A percentile compares a stretch with the other conserved stretches of the same genome.
Evolutionary conservation across 768 basidiomycete species (phyloP).

Genomic region (Panaeolus papilionaceus): DNA sequence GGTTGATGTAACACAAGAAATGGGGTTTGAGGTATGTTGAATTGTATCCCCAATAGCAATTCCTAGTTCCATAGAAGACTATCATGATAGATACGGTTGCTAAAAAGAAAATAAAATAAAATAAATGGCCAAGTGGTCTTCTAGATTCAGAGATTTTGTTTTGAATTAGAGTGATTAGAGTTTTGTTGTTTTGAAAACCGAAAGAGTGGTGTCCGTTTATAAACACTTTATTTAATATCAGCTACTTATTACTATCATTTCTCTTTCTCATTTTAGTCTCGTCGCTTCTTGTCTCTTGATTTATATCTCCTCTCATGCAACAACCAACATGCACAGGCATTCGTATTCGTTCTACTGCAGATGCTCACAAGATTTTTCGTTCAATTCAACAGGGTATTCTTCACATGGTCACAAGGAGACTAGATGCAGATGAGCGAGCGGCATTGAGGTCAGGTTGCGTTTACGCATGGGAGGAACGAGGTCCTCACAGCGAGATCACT

Average conservation of each 20-base stretch:
- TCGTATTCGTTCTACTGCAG: constrained; percentile 77
- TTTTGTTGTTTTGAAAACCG: constrained; percentile 33
- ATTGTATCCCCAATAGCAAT: neutral
- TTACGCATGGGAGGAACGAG: constrained; percentile 80
- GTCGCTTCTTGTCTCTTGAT: constrained; percentile 18
- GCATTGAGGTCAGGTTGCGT: constrained; percentile 59
- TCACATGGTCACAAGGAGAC: constrained; percentile 75
- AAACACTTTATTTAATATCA: constrained; percentile 19
- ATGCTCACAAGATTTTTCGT: constrained; percentile 84
- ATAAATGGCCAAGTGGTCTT: constrained; percentile 15
- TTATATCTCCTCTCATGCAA: constrained; percentile 53
- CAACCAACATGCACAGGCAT: constrained; percentile 74
- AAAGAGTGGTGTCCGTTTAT: constrained; percentile 19
- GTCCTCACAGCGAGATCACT: constrained; percentile 74
- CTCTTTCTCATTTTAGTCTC: neutral
- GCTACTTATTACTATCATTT: constrained; percentile 19
- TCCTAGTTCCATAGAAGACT: neutral
- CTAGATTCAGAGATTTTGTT: constrained; percentile 28
- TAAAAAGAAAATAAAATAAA: constrained; percentile 2
- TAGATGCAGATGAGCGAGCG: constrained; percentile 78
- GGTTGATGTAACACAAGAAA: neutral
- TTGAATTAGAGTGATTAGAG: constrained; percentile 62
- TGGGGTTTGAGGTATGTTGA: neutral
- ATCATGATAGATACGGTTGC: neutral
- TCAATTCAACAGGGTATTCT: constrained; percentile 68